Evolutionary conservation across 495 filamentous ascomycete genomes (phyloP).

Genomic region (Hypoxylon cercidicola): DNA sequence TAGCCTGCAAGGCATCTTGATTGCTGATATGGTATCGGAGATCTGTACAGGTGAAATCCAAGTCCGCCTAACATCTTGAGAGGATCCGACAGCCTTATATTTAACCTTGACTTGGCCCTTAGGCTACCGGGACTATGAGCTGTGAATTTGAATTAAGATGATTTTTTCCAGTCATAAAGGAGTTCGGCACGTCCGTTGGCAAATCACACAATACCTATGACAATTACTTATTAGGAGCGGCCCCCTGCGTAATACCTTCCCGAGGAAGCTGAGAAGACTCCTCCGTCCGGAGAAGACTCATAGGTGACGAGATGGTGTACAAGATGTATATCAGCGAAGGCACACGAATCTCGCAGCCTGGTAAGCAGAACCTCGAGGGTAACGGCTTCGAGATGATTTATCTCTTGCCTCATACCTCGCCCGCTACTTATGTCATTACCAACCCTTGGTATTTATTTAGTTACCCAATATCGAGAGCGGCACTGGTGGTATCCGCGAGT

Average conservation of each 20-base stretch:
- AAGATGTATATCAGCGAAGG: background rate
- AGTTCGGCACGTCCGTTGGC: slow-evolving; percentile 1
- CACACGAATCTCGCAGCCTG: too few species aligned
- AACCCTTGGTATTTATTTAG: too few species aligned
- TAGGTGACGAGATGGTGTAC: too few species aligned
- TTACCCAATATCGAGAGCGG: too few species aligned
- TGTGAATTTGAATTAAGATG: too few species aligned
- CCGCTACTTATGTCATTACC: too few species aligned
- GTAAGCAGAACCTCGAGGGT: too few species aligned
- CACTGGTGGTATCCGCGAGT: too few species aligned
- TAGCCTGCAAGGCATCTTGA: slow-evolving; percentile 52
- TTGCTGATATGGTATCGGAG: background rate
- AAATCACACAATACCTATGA: slow-evolving; percentile 1
- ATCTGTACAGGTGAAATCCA: background rate
- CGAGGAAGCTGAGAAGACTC: slow-evolving; percentile 6
- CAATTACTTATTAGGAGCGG: slow-evolving; percentile 18
- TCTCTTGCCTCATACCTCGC: too few species aligned
- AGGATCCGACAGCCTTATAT: background rate
- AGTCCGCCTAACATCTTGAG: background rate
- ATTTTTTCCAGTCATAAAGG: background rate
- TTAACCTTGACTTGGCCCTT: background rate
- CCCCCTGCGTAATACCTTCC: slow-evolving; percentile 38
- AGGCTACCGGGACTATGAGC: background rate
- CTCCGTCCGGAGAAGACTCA: background rate
- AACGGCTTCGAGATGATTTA: too few species aligned